Base-by-base conservation (phyloP, 306 rosid species). In the barrel medic (Medicago truncatula) region DNA sequence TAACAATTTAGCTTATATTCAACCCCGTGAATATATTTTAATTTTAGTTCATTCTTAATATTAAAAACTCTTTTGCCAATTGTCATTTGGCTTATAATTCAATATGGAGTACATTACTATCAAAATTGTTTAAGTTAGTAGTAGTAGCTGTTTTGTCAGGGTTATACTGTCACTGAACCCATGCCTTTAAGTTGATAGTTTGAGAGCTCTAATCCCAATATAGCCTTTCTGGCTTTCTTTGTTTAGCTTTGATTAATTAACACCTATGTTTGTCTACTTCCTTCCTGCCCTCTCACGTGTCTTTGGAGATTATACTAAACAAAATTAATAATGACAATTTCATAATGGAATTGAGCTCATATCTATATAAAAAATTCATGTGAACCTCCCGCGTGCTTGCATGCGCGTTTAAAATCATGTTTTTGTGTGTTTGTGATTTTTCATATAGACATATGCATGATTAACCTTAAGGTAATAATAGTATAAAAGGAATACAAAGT, bases 401-500 rank as follows among this genome's bases (percentile, higher is more conserved):
- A 89, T 87, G 98, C 96, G 96, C 83, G 84, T 85, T 88, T 74
- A 47, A 81, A 77, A 81, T 74, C 90, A 90, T 90, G 88, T 80
- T 83, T 92, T 85, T 88, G 87, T 87, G 96, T 87, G 89, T 84
- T 78, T 80, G 57, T 78, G 83, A 78, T 54, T 79, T 76, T 80
- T 21, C 69, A 66, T 71, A 38, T 50, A 41, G 11, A 25, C 41
- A 43, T 44, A 36, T 57, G 52, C 63, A 40, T 81, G 70, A 77
- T 65, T 72, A 76, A 47, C 57, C 77, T 70, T 74, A 23, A 72
- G 76, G 60, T 54, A 74, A 67, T 34, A 69, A 5, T 68, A 21
- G 18, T 17, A 39, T 13, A 46, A 39, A 65, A 82, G 38, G 56
- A 54, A 58, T 43, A 67, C 69, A 25, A 36, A 52, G 44, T 18